These are phyloP conservation scores for Calonectria fujianensis DNA, from an alignment of 2,329 filamentous ascomycete genomes.

Conservation along the genomic window DNA sequence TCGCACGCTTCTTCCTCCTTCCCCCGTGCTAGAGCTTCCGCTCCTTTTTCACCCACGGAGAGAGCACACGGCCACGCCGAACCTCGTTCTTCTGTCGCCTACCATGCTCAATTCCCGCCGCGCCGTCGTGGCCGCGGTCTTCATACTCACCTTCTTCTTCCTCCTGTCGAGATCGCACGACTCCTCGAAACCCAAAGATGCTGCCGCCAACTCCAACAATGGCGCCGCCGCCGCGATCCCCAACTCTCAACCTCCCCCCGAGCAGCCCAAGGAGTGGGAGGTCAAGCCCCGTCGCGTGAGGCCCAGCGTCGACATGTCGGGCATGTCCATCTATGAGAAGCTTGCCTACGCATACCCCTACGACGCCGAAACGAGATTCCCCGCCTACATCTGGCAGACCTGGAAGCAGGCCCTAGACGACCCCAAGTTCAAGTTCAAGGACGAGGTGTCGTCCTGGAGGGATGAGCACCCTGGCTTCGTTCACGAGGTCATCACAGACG, in stretches of 20 bases:
- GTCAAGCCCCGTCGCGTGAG: conserved; percentile 52
- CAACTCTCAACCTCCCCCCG: conserved; percentile 44
- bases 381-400: conserved; percentile 99
- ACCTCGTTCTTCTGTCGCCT: conserved; percentile 40
- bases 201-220: conserved; percentile 42
- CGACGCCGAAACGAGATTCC: conserved; percentile 90
- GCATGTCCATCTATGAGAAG: conserved; percentile 84
- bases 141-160: conserved; percentile 81
- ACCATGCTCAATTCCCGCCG: conserved; percentile 87
- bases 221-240: conserved; percentile 50
- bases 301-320: conserved; percentile 80
- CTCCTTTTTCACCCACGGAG: conserved; percentile 46
- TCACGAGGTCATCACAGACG: conserved; percentile 97
- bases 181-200: conserved; percentile 48
- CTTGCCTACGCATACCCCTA: conserved; percentile 96
- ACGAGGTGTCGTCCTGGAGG: conserved; percentile 92
- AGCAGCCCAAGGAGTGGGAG: conserved; percentile 46
- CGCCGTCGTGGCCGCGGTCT: conserved; percentile 82
- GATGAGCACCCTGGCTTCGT: conserved; percentile 91
- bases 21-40: conserved; percentile 46
- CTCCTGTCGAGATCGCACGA: conserved; percentile 78
- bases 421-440: conserved; percentile 85
- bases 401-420: conserved; percentile 93
- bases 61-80: conserved; percentile 34
- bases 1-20: conserved; percentile 22